phyloP scores from a whole-genome alignment of 2,329 filamentous ascomycete species.

The Lachnellula willkommii region DNA sequence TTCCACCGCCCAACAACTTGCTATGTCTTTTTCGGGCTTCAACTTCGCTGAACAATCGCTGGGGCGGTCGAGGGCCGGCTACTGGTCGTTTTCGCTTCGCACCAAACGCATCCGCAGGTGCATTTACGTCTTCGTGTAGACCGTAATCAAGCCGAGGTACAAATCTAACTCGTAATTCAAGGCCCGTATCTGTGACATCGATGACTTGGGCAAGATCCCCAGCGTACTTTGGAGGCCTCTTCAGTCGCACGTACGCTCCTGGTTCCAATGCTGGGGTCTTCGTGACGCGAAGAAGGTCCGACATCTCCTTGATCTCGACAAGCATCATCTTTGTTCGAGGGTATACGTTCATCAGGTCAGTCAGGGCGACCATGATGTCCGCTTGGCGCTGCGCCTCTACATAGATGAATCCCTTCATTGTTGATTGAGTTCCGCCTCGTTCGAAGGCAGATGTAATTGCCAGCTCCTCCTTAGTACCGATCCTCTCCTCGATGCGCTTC shows the following conservation, averaged over 20 bases:
- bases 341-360: slow-evolving; percentile 84
- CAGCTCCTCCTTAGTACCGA: slow-evolving; percentile 71
- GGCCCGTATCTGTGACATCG: slow-evolving; percentile 86
- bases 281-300: slow-evolving; percentile 83
- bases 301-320: slow-evolving; percentile 95
- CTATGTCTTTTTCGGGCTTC: slow-evolving; percentile 87
- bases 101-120: slow-evolving; percentile 32
- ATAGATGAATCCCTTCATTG: slow-evolving; percentile 93
- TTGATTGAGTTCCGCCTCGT: slow-evolving; percentile 67
- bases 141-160: slow-evolving; percentile 93
- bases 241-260: slow-evolving; percentile 88
- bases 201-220: slow-evolving; percentile 89
- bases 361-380: slow-evolving; percentile 76
- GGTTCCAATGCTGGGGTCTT: slow-evolving; percentile 81
- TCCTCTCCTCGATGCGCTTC: slow-evolving; percentile 78
- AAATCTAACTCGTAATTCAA: slow-evolving; percentile 79
- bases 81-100: slow-evolving; percentile 73
- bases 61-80: slow-evolving; percentile 68
- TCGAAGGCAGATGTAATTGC: slow-evolving; percentile 89
- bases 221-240: slow-evolving; percentile 71
- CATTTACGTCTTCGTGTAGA: slow-evolving; percentile 67
- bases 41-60: slow-evolving; percentile 84
- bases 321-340: slow-evolving; percentile 80
- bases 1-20: slow-evolving; percentile 46
- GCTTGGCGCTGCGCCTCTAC: slow-evolving; percentile 84